Evolutionary conservation across 2,329 filamentous ascomycete genomes (phyloP), one percentile per base, ranked within the genome.

Genomic region (Emmonsia crescens): DNA sequence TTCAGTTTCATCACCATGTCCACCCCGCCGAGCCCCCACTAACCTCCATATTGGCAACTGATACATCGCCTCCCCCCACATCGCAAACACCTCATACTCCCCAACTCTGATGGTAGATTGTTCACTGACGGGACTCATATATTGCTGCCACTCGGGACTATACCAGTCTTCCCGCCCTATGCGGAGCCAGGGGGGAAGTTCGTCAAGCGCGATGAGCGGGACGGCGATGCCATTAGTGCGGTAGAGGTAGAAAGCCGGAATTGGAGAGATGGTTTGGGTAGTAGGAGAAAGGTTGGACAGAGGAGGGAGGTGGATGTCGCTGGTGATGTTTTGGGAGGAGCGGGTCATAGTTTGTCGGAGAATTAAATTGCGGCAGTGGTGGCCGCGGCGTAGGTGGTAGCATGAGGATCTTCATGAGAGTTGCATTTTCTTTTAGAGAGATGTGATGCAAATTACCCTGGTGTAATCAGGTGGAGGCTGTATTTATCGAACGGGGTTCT

Each of bases 121-220:
- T 2, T 16, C 19, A 27, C 33, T 56, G 1, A 66, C 71, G 1
- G 67, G 68, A 14, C 64, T 61, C 68, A 74, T 69, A 2, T 61
- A 61, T 27, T 61, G 52, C 52, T 64, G 64, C 52, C 69, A 61
- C 14, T 59, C 52, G 1, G 56, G 40, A 33, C 66, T 63, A n/a
- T 65, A 64, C 55, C 66, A 68, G 19, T 68, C 62, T 61, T 65
- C 67, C 57, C 67, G 62, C 27, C 68, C 68, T n/a, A 76, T 36
- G 19, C 70, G 66, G 9, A 75, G 55, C 70, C 73, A 74, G 0
- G 63, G 52, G 2, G 77, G 77, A 3, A 79, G 66, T 66, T 79
- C 77, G 60, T 79, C 77, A 8, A 76, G 59, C 0, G 77, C 70
- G 27, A 79, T 72, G 31, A 79, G 67, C 8, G 77, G 77, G 12